Conservation (phyloP, 2,329 filamentous ascomycete genomes). For the Alternaria consortialis region DNA sequence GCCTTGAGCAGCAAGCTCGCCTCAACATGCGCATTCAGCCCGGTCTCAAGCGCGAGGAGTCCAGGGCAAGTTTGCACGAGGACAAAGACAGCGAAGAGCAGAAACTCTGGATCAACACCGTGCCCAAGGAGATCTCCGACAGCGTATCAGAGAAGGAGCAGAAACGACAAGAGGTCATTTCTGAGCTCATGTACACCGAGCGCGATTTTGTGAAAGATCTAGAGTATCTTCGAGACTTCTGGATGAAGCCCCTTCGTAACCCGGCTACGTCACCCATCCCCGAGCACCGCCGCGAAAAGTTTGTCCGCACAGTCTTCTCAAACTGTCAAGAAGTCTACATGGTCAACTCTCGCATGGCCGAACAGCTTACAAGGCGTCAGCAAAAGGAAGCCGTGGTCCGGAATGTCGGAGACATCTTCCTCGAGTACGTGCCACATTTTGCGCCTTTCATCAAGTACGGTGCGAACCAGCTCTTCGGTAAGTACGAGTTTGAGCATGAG, state of each 20-base stretch:
- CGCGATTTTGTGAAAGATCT: conserved; percentile 98
- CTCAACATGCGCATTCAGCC: conserved; percentile 93
- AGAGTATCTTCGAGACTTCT: conserved; percentile 97
- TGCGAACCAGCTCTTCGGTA: conserved; percentile 93
- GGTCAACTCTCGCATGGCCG: conserved; percentile 88
- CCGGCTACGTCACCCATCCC: conserved; percentile 82
- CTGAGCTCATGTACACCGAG: conserved; percentile 98
- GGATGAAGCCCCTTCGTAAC: conserved; percentile 88
- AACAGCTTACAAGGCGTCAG: conserved; percentile 87
- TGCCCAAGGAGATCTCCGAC: conserved; percentile 92
- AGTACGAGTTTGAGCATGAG: conserved; percentile 98
- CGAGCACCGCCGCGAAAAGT: conserved; percentile 83
- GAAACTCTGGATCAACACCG: conserved; percentile 99
- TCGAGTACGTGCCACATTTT: conserved; percentile 90
- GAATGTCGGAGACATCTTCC: conserved; percentile 91
- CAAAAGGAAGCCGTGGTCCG: conserved; percentile 89
- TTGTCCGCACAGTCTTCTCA: conserved; percentile 93
- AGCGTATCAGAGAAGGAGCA: conserved; percentile 90
- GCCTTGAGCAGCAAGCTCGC: conserved; percentile 92
- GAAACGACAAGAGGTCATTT: conserved; percentile 98
- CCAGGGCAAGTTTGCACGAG: conserved; percentile 78
- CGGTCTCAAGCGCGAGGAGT: conserved; percentile 78
- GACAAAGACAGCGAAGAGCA: conserved; percentile 93
- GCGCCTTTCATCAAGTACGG: conserved; percentile 97
- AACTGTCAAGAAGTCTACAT: conserved; percentile 95